Base-by-base conservation (phyloP, 257 asterid species). In the Nicotiana undulata region DNA sequence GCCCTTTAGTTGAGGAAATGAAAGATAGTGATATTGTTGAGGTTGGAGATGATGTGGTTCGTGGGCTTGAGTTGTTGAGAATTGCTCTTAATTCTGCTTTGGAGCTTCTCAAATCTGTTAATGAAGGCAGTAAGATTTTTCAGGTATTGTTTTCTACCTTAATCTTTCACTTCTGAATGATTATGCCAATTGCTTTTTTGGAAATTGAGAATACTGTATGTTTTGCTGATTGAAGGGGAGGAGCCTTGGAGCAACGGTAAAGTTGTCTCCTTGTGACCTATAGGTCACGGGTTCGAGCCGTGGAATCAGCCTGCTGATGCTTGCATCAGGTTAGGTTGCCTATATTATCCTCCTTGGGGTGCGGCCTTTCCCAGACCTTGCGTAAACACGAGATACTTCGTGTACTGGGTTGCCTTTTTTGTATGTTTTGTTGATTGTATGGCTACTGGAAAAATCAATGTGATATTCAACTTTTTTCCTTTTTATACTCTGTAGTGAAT, bases 1-100 rank as follows among this genome's bases (percentile, higher is more conserved):
- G 95, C 85, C 99, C 99, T 72, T 87, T 96, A 60, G 83, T 92
- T 72, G 99, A 96, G 86, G 99, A 96, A 86, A 78, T 96, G 87
- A 92, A 83, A 76, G 97, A 92, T 64, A 84, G 83, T 77, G 90
- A 86, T 60, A 91, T 75, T 46, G 83, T 81, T 76, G 86, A 84
- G 83, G 84, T 94, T 51, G 87, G 77, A 15, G 86, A 88, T 86
- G 97, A 94, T 84, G 90, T 88, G 82, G 85, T 92, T 72, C 40
- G 8, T 44, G 99, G 98, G 9, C 92, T 96, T 79, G 81, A 89
- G 55, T 74, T 86, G 55, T 89, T 96, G 76, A 84, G 81, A 65
- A 63, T 85, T 70, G 90, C 98, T 77, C 87, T 96, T 52, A 90
- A 81, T 82, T 87, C 94, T 17, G 97, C 95, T 87, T 85, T 89